Conservation (phyloP, 1,284 basidiomycete species). For the Cryptococcus hybrid region DNA sequence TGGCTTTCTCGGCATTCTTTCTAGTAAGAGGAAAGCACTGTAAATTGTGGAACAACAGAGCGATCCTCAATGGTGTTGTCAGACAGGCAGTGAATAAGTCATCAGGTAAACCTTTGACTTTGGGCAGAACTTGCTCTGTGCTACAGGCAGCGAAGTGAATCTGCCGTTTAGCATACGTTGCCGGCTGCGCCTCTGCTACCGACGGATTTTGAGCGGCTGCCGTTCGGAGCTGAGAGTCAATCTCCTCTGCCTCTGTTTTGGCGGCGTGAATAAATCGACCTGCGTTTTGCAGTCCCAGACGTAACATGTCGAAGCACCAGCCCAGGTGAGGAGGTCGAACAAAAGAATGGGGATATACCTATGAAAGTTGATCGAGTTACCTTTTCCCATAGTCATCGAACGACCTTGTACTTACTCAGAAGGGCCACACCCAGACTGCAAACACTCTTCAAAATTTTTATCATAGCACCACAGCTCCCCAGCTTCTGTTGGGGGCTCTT, state of each 20-base stretch:
- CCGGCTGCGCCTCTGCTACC: slow-evolving; percentile 25
- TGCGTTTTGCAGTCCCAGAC: slow-evolving; percentile 39
- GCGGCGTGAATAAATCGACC: slow-evolving; percentile 36
- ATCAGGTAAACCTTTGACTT: slow-evolving; percentile 31
- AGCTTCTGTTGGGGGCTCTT: slow-evolving; percentile 41
- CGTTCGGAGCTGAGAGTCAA: slow-evolving; percentile 33
- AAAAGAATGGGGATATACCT: slow-evolving; percentile 42
- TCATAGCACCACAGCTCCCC: slow-evolving; percentile 44
- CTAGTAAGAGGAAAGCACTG: slow-evolving; percentile 33
- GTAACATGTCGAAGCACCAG: slow-evolving; percentile 35
- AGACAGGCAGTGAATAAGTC: slow-evolving; percentile 39
- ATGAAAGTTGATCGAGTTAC: background rate
- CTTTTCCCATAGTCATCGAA: background rate
- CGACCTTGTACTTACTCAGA: slow-evolving; percentile 26
- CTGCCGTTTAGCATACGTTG: slow-evolving; percentile 29
- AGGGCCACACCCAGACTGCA: slow-evolving; percentile 26
- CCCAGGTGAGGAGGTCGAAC: slow-evolving; percentile 39
- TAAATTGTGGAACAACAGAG: slow-evolving; percentile 31
- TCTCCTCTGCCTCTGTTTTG: slow-evolving; percentile 30
- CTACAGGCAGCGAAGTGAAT: slow-evolving; percentile 43
- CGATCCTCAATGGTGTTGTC: slow-evolving; percentile 28
- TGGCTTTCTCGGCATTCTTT: slow-evolving; percentile 8
- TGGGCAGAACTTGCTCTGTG: slow-evolving; percentile 23
- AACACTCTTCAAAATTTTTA: slow-evolving; percentile 32
- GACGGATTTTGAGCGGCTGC: slow-evolving; percentile 26